Evolutionary conservation across 352 stramenopile species (phyloP), one percentile per base, ranked within the genome.

Genomic region (Globisporangium irregulare): DNA sequence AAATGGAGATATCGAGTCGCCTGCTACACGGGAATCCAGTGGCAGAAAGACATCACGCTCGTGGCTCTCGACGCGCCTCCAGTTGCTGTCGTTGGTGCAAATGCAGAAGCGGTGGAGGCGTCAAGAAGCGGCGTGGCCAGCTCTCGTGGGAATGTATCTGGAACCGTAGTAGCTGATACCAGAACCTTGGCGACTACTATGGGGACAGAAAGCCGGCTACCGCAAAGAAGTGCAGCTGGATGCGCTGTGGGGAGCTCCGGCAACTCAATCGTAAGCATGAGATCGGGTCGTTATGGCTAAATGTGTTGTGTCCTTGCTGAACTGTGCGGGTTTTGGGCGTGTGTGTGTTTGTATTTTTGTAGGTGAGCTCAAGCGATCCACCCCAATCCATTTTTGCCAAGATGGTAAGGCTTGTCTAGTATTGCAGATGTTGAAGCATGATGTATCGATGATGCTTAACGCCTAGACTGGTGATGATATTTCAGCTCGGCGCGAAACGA

Each of bases 1-100:
- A 77, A 74, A 73, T 86, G 78, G 78, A 72, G 66, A 62, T 46
- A 84, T 27, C 77, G 75, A 25, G 27, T 86, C 51, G 14, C 56
- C 15, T 56, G 74, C 20, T 86, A 86, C 60, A 84, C 70, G 3
- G 78, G 78, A 4, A 58, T 57, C 1, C 14, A 59, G 59, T 64
- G 51, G 50, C 25, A 46, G 9, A 51, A 56, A n/a, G 5, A 5
- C 2, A 41, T 8, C 38, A 56, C 61, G 25, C 29, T 38, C 20
- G n/a, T 18, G 18, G 53, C 58, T 27, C 12, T 27, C 59, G 29
- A 34, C 46, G 46, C 14, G 55, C 1, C 10, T 32, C 41, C 24
- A 5, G 6, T 24, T 62, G 10, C 25, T 25, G 22, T 20, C 15
- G 34, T 46, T 25, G 36, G 22, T 25, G 32, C 27, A 9, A 29